These are phyloP conservation scores for Paspalum vaginatum DNA, from an alignment of 176 grass and related monocot genomes.

Conservation along the genomic window DNA sequence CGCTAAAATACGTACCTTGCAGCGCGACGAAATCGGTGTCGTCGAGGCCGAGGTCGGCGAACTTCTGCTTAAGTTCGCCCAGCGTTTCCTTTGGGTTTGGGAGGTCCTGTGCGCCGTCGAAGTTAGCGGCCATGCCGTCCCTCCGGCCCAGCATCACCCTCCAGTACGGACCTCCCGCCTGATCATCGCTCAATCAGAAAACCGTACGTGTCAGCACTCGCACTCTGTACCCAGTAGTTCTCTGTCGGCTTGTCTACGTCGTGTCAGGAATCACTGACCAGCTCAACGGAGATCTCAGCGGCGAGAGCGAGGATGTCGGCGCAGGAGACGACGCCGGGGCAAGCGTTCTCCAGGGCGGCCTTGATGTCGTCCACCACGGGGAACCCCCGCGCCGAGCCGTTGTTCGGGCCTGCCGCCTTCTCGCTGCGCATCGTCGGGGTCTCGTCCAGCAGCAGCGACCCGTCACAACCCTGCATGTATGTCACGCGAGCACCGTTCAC, in stretches of 20 bases:
- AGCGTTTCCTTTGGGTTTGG: slow-evolving; percentile 50
- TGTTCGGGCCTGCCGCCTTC: slow-evolving; percentile 56
- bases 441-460: slow-evolving; percentile 70
- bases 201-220: background rate
- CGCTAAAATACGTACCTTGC: slow-evolving; percentile 42
- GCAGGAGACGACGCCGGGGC: slow-evolving; percentile 81
- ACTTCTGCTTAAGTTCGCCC: slow-evolving; percentile 48
- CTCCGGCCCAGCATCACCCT: slow-evolving; percentile 53
- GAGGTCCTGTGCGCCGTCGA: slow-evolving; percentile 43
- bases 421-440: slow-evolving; percentile 55
- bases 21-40: slow-evolving; percentile 70
- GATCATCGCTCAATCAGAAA: background rate
- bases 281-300: slow-evolving; percentile 71
- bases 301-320: slow-evolving; percentile 85
- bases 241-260: no score
- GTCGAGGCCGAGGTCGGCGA: slow-evolving; percentile 56
- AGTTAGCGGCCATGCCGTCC: slow-evolving; percentile 59
- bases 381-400: slow-evolving; percentile 55
- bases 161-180: slow-evolving; percentile 76
- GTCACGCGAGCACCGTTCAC: background rate
- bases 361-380: slow-evolving; percentile 73
- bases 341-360: slow-evolving; percentile 54
- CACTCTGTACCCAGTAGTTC: no score
- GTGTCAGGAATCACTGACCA: slow-evolving; percentile 40
- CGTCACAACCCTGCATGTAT: slow-evolving; percentile 70